Percentiles rank a stretch among this genome's conserved stretches.
phyloP scores from a whole-genome alignment of 371 early-diverging fungal genomes.

The Haplosporangium sp. region DNA sequence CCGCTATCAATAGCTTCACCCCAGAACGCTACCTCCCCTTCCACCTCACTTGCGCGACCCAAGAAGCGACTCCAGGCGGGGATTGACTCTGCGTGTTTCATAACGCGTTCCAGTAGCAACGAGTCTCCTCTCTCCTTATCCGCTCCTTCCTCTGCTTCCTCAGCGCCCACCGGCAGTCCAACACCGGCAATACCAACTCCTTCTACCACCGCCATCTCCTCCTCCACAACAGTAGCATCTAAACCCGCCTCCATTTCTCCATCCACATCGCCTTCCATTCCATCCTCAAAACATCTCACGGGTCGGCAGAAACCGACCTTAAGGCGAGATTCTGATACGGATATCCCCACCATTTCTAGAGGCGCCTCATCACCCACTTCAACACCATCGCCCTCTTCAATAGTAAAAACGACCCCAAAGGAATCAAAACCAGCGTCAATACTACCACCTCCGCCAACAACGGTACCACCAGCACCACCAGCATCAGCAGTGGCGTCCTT shows the following conservation, averaged over 20 bases:
- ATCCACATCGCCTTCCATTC: neutral
- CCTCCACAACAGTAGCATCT: constrained; percentile 1
- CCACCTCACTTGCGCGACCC: constrained; percentile 9
- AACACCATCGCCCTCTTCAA: neutral
- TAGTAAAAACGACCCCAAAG: neutral
- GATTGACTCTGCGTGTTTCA: constrained; percentile 42
- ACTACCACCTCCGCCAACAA: neutral
- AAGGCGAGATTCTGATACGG: constrained; percentile 6
- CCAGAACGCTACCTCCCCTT: neutral
- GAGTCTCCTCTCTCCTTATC: constrained; percentile 27
- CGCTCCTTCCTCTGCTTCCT: constrained; percentile 13
- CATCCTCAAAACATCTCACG: no score
- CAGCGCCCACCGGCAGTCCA: constrained; percentile 2
- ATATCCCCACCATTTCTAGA: neutral
- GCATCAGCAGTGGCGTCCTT: neutral
- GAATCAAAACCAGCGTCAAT: neutral
- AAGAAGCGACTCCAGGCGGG: constrained; percentile 32
- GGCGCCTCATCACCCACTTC: constrained; percentile 3
- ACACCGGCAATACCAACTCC: neutral
- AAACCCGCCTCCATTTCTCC: no score
- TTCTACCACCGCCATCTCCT: neutral
- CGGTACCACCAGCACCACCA: neutral
- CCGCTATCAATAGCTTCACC: constrained; percentile 4
- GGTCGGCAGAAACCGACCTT: constrained; percentile 5
- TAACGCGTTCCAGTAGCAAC: constrained; percentile 27